Evolutionary conservation across 192 early-diverging fungal genomes (phyloP), one percentile per base, ranked within the genome.

Genomic region (Nowakowskiella sp.): DNA sequence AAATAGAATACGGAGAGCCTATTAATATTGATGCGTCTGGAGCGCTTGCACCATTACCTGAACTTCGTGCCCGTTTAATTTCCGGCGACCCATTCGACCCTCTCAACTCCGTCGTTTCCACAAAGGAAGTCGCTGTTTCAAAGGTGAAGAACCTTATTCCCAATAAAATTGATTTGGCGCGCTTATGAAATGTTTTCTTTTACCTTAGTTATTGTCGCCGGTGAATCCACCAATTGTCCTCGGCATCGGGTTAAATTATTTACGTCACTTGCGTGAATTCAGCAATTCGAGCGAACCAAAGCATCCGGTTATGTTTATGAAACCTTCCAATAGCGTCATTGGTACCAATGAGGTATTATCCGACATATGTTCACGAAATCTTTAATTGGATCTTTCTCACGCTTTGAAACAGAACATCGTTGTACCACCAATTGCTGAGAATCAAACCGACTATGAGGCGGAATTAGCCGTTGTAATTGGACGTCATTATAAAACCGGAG

Each of bases 201-300:
- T 7, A 27, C 7, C 31, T 3, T 62, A 73, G 71, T 39, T 78
- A 24, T 60, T 81, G 6, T 53, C 78, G 1, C 78, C 78, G 7
- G 16, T 80, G 16, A 33, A 52, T 4, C 46, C 47, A 4, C 46
- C 32, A 4, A 49, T 58, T 24, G 62, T 81, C 52, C 62, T 72
- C 9, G 71, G 81, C 39, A 77, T 83, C 29, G 81, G 81, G 0
- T 53, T 83, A 30, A 83, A 83, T 49, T 83, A 83, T 57, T 60
- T 57, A 1, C 55, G 63, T 27, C 81, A 83, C 55, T 78, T 79
- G 1, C 48, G 57, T 19, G 81, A 83, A 49, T 74, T 76, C 21
- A 73, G 71, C 0, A 55, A 64, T 57, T 42, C 60, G 1, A 59
- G 71, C 26, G 76, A 78, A 7, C 53, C 61, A 33, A 54, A 52